phyloP scores from a whole-genome alignment of 164 flowering plant species.

The Liriodendron chinense region DNA sequence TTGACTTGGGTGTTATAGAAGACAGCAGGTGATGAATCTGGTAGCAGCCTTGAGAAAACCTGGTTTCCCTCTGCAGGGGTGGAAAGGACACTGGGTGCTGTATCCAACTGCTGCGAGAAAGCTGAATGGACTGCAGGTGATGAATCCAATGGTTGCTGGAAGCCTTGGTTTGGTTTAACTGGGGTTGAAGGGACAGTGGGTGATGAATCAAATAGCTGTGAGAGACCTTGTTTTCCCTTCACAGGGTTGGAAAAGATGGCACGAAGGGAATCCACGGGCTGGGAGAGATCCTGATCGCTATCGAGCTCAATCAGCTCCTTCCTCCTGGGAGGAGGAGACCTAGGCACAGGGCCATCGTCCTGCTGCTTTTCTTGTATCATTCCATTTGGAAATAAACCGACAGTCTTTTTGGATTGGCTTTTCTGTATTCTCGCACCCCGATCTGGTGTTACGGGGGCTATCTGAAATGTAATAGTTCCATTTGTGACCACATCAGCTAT shows the following conservation, averaged over 20 bases:
- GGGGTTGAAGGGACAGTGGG: not conserved
- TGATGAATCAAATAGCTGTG: not conserved
- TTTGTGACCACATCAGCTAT: constrained; percentile 13
- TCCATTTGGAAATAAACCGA: constrained; percentile 6
- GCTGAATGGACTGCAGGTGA: not conserved
- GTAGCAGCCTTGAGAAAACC: not conserved
- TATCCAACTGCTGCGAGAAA: no score
- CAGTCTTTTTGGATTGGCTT: constrained; percentile 4
- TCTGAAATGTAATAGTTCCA: constrained; percentile 11
- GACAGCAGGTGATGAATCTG: not conserved
- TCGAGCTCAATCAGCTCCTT: constrained; percentile 1
- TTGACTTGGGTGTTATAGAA: no score
- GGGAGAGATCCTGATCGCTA: not conserved
- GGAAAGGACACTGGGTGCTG: no score
- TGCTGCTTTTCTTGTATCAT: constrained; percentile 12
- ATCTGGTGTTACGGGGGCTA: constrained; percentile 18
- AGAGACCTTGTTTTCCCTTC: constrained; percentile 18
- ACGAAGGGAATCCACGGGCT: constrained; percentile 4
- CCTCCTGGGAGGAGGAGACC: not conserved
- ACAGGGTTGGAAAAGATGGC: constrained; percentile 14
- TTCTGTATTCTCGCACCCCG: constrained; percentile 1
- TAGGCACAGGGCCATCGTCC: not conserved
- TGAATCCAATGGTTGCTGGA: not conserved
- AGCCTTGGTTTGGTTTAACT: not conserved
- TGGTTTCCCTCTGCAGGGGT: not conserved